Evolutionary conservation across 2,329 filamentous ascomycete species (phyloP), one percentile per base, ranked within the genome.

Genomic region (Lithohypha guttulata): DNA sequence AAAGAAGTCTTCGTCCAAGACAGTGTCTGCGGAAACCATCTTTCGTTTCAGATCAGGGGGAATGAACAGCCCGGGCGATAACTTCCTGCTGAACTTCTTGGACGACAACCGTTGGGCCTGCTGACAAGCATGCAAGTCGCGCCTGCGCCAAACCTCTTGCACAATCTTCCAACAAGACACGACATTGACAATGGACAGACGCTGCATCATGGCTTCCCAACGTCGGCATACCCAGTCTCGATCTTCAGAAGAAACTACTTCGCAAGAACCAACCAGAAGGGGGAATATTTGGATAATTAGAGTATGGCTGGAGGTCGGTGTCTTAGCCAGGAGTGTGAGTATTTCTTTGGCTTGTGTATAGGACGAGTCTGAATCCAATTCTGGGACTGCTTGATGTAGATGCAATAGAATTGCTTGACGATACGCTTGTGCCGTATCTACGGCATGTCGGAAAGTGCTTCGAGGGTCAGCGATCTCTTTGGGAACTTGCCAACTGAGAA

Each of bases 281-380:
- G 79, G 79, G 47, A 77, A 83, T 42, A 82, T 79, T 26, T 83
- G 79, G 2, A 82, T 70, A 31, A 82, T 79, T 13, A 76, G 71
- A 1, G 77, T 70, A 6, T 77, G 69, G 23, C 75, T 79, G 8
- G 64, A 69, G 2, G 73, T 58, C 1, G 78, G 75, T 0, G 83
- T 75, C 0, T 73, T 78, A 2, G 76, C 77, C 2, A 84, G 59
- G 35, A 73, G 68, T 15, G 70, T 65, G 36, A 83, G 58, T 1
- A 77, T 72, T 32, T 73, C 71, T 51, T 77, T 73, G 0, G 79
- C 76, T 6, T 82, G 61, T 18, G 71, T 66, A 6, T 68, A 64
- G 1, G 74, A 68, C 2, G 70, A 62, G 28, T 70, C 62, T 2
- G 71, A 79, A 2, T 76, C 75, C 14, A 82, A 71, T 48, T 81